Conservation (phyloP, 1,284 basidiomycete genomes). For the Pseudozyma pruni region DNA sequence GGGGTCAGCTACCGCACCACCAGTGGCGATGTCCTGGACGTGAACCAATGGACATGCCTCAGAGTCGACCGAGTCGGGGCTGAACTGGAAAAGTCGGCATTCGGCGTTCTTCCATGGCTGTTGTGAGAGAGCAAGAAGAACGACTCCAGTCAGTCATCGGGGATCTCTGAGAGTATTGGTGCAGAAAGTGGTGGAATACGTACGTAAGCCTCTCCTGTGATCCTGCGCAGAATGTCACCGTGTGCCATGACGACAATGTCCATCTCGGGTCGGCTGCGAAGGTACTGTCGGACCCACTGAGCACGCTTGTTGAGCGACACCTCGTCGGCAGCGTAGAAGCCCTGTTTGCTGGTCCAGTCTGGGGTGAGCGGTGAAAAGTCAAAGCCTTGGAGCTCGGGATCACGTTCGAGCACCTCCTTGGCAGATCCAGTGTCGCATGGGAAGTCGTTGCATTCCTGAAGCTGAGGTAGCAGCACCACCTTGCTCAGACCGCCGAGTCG, state of each 20-base stretch:
- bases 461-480: constrained; percentile 61
- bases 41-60: constrained; percentile 53
- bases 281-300: constrained; percentile 64
- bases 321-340: constrained; percentile 63
- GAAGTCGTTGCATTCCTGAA: constrained; percentile 65
- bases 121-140: not conserved
- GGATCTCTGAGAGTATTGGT: not conserved
- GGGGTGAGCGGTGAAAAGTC: constrained; percentile 62
- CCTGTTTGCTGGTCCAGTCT: constrained; percentile 66
- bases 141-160: not conserved
- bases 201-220: constrained; percentile 52
- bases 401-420: constrained; percentile 55
- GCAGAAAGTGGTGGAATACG: constrained; percentile 10
- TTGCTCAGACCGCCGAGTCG: constrained; percentile 58
- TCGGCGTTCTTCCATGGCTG: constrained; percentile 66
- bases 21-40: constrained; percentile 52
- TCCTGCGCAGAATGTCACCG: constrained; percentile 65
- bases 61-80: constrained; percentile 44
- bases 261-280: constrained; percentile 62
- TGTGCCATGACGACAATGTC: constrained; percentile 66
- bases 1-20: constrained; percentile 52
- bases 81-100: constrained; percentile 62
- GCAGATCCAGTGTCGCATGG: constrained; percentile 66
- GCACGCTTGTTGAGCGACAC: constrained; percentile 58
- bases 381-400: constrained; percentile 59